Percentiles rank a stretch among this genome's conserved stretches.
Evolutionary conservation across 2,329 filamentous ascomycete genomes (phyloP).

Genomic region (Alternaria incomplexa): DNA sequence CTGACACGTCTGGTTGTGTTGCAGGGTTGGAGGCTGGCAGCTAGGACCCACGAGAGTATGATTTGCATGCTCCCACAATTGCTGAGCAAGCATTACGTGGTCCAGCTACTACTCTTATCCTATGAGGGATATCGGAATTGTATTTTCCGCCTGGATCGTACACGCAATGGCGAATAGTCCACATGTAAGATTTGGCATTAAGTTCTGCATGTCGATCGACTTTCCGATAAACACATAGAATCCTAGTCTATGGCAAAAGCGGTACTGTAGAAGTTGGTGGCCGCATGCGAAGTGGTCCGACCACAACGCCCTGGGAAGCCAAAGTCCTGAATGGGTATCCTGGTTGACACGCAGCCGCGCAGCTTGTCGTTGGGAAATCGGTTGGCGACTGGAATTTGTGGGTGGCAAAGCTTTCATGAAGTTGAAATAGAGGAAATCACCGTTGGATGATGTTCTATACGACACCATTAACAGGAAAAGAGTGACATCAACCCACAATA

Average conservation of each 20-base stretch:
- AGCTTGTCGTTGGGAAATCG: not conserved
- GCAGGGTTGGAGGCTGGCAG: not conserved
- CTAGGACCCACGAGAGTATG: not conserved
- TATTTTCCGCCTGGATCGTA: not conserved
- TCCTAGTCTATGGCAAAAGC: not conserved
- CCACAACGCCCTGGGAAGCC: not conserved
- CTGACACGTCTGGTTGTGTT: constrained; percentile 5
- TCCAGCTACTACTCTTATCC: not conserved
- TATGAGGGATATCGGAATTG: not conserved
- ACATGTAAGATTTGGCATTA: not conserved
- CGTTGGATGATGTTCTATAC: not conserved
- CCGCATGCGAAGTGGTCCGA: not conserved
- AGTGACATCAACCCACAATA: constrained; percentile 4
- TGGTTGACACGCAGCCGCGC: not conserved
- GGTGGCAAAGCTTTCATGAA: not conserved
- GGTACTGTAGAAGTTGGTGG: not conserved
- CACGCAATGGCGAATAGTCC: not conserved
- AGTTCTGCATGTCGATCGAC: not conserved
- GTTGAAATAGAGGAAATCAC: not conserved
- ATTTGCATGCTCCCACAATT: not conserved
- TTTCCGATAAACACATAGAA: not conserved
- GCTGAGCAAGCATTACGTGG: not conserved
- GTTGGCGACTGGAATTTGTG: not conserved
- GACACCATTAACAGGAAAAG: not conserved
- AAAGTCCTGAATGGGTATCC: not conserved